A percentile compares a stretch with the other conserved stretches of the same genome.
Conservation (phyloP, 1,284 basidiomycete genomes). For the Trichosporon faecale region DNA sequence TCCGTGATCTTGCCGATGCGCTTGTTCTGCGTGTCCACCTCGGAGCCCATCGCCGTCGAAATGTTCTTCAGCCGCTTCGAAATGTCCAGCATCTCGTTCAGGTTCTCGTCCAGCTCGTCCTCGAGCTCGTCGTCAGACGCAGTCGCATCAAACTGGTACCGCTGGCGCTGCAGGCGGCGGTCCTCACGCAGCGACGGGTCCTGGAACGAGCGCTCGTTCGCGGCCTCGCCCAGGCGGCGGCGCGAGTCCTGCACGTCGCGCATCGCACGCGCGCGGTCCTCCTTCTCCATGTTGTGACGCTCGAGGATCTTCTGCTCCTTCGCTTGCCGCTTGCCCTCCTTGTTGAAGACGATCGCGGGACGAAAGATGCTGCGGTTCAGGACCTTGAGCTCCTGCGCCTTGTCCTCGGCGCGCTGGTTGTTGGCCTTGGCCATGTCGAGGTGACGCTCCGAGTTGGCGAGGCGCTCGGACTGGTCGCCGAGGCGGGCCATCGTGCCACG, state of each 20-base stretch:
- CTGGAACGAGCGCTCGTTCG: constrained; percentile 52
- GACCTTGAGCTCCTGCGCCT: constrained; percentile 87
- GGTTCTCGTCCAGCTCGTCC: constrained; percentile 78
- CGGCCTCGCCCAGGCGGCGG: constrained; percentile 73
- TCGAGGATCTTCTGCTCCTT: constrained; percentile 83
- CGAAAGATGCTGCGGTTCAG: constrained; percentile 80
- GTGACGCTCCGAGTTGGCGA: constrained; percentile 94
- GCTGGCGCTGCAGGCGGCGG: constrained; percentile 35
- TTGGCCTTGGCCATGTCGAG: constrained; percentile 91
- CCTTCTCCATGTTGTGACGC: constrained; percentile 84
- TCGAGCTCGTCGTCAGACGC: constrained; percentile 88
- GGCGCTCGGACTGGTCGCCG: constrained; percentile 79
- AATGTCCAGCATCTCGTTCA: constrained; percentile 81
- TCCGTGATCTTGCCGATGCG: constrained; percentile 50
- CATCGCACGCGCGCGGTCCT: constrained; percentile 79
- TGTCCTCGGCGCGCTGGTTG: constrained; percentile 84
- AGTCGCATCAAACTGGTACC: constrained; percentile 92
- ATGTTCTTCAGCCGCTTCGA: constrained; percentile 80
- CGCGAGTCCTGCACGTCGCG: constrained; percentile 82
- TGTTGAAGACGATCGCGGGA: constrained; percentile 85
- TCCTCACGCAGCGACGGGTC: background rate
- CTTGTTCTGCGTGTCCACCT: constrained; percentile 50
- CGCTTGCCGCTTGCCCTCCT: constrained; percentile 82
- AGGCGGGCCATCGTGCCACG: constrained; percentile 78
- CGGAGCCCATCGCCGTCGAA: constrained; percentile 62